phyloP scores from a whole-genome alignment of 2,329 filamentous ascomycete genomes.

The Cryphonectria naterciae region DNA sequence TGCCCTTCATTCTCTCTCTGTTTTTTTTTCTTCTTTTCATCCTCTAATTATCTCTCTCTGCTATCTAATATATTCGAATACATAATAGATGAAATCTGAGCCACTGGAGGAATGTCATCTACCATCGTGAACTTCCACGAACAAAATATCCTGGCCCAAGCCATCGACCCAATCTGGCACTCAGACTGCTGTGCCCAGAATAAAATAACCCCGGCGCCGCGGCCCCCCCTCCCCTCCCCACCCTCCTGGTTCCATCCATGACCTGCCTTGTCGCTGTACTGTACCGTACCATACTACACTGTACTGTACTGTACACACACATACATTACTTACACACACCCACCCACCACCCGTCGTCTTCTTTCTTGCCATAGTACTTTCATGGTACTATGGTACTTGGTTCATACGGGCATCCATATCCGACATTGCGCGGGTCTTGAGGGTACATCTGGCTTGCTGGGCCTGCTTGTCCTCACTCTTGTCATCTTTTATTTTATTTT shows the following conservation, averaged over 20 bases:
- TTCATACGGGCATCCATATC: slow-evolving; percentile 10
- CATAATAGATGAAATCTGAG: not conserved
- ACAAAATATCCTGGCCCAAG: not conserved
- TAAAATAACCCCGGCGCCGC: slow-evolving; percentile 19
- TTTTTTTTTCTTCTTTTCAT: too few relatives aligned
- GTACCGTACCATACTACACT: slow-evolving; percentile 8
- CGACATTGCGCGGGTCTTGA: slow-evolving; percentile 17
- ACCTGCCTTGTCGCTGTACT: not conserved
- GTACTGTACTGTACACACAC: not conserved
- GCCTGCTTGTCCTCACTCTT: not conserved
- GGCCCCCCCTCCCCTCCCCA: not conserved
- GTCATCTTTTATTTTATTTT: slow-evolving; percentile 5
- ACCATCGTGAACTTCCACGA: not conserved
- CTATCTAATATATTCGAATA: not conserved
- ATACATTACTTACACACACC: not conserved
- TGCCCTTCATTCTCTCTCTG: not conserved
- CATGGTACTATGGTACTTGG: not conserved
- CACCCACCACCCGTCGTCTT: not conserved
- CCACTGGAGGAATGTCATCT: not conserved
- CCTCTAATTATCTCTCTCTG: too few relatives aligned
- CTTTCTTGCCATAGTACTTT: not conserved
- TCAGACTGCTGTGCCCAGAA: not conserved
- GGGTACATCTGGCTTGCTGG: slow-evolving; percentile 18
- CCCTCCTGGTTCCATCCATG: not conserved
- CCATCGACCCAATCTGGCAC: not conserved